These are phyloP conservation scores for Ophiosphaerella korrae DNA, from an alignment of 2,329 filamentous ascomycete genomes.

Conservation along the genomic window DNA sequence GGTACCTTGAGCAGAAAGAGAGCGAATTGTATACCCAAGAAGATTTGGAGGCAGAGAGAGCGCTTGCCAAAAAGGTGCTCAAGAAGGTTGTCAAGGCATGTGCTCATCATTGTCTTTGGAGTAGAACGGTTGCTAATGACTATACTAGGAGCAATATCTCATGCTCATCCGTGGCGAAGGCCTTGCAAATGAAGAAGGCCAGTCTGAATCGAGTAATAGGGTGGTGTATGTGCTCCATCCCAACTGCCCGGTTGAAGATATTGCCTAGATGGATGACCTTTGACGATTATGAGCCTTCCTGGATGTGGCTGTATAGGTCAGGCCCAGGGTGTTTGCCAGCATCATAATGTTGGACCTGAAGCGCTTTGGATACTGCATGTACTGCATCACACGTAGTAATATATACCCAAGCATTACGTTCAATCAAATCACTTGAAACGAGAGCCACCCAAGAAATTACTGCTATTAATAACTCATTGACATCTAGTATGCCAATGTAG, in stretches of 20 bases:
- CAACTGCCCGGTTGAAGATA: conserved; percentile 81
- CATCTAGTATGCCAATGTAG: no score
- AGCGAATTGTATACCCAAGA: conserved; percentile 80
- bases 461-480: no score
- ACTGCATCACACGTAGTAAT: no score
- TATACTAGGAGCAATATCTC: conserved; percentile 61
- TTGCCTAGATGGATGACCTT: conserved; percentile 19
- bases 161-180: conserved; percentile 78
- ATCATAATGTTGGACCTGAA: no score
- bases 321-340: no score
- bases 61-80: conserved; percentile 80
- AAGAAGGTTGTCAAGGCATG: conserved; percentile 95
- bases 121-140: conserved; percentile 18
- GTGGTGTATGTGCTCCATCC: conserved; percentile 90
- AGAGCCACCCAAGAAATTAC: no score
- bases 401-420: no score
- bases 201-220: conserved; percentile 53
- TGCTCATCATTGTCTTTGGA: conserved; percentile 3
- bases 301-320: no score
- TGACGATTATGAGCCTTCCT: no score
- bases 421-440: no score
- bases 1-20: conserved; percentile 94
- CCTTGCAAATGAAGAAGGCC: conserved; percentile 76
- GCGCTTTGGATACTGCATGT: no score
- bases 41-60: conserved; percentile 76